Base-by-base conservation (phyloP, 768 basidiomycete genomes). In the Artomyces pyxidatus region DNA sequence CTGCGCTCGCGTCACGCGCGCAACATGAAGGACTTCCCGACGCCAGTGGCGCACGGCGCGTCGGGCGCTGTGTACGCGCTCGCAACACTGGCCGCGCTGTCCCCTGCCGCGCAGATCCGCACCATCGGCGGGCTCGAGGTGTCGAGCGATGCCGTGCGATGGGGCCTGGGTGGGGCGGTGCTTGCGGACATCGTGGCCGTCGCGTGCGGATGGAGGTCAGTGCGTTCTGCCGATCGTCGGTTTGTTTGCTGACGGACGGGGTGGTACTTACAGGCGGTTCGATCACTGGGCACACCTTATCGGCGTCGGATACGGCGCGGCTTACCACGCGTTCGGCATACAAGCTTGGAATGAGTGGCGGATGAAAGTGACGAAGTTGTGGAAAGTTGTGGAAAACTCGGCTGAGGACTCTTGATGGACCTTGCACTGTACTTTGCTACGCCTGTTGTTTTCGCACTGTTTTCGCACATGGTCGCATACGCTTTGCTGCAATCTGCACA, bases 201-300 rank as follows among this genome's bases (percentile, higher is more conserved):
- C 6, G 57, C 85, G 47, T 73, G 88, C 27, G 88, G 91, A 12
- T 93, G 91, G 91, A 79, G 71, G 88, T 90, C 54, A 58, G 83
- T 70, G 0, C 40, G 35, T 14, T 22, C n/a, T 23, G n/a, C 39
- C 19, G n/a, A 27, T 17, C 6, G 26, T 7, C 10, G 39, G 28
- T 30, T 44, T 50, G n/a, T 27, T n/a, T 8, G 45, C 19, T 47
- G 30, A 51, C 19, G 35, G 11, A 2, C 51, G 44, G 48, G 46
- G 32, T 41, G n/a, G n/a, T n/a, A n/a, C n/a, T 25, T 23, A 3
- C 58, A 87, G 85, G 58, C 60, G 76, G 39, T 80, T 91, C 53
- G 86, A 89, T 60, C 88, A 95, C 59, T 88, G 80, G 65, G 92
- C 89, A 6, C 92, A 94, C 71, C 71, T 94, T 30, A 88, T 87